Evolutionary conservation across 2,329 filamentous ascomycete genomes (phyloP), one percentile per base, ranked within the genome.

Genomic region (Periconia sp.): DNA sequence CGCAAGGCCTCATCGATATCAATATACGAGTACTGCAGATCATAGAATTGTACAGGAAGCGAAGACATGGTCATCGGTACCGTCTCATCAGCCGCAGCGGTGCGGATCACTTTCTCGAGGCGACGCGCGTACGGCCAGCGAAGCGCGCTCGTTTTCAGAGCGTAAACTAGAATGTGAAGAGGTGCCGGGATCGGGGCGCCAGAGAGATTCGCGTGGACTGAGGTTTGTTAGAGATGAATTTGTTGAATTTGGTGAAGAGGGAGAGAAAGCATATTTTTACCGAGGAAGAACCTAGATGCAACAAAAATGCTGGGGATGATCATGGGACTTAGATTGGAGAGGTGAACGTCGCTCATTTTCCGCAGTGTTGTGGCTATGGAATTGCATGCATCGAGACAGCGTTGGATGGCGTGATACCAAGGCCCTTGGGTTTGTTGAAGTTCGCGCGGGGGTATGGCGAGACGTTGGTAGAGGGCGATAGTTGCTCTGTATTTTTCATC

Each of bases 361-460:
- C 60, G 56, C 27, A 69, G 50, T 6, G 56, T 53, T 49, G 55
- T 62, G 5, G 64, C 62, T 41, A 66, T 66, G 45, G 59, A 58
- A 42, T 67, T 59, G 51, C 62, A 63, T 14, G 65, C 64, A 37
- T 69, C 61, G 1, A 68, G 44, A 49, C 63, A 69, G 6, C 66
- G 60, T 27, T 62, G 64, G n/a, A 64, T 62, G 15, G 66, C 64
- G 44, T 64, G 62, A 45, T 61, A 59, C 65, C 66, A 69, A 9
- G 61, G 63, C 10, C 66, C 62, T 44, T 59, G 60, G 2, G 56
- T 54, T 37, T 63, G 52, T 9, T 64, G 62, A 2, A 65, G 47
- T 1, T 61, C 61, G 0, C 55, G 37, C 11, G 62, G 63, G 14
- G 57, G 59, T 33, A 66, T 35, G 49, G 62, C 53, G 17, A 66